A percentile compares a stretch with the other conserved stretches of the same genome.
Conservation (phyloP, 2,329 filamentous ascomycete species). For the Tothia fuscella region DNA sequence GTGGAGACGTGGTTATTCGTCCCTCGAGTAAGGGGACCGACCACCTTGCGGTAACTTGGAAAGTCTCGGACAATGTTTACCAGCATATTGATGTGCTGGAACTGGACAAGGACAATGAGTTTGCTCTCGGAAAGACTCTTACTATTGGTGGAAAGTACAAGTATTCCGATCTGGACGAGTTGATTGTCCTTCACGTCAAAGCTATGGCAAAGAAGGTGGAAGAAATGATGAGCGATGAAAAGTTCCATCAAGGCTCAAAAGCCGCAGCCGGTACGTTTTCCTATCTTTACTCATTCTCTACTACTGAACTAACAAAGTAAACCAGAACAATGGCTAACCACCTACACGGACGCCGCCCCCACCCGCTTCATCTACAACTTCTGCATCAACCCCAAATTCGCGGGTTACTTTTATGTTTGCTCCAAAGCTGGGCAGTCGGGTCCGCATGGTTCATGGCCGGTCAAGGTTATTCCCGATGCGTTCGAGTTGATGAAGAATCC, state of each 20-base stretch:
- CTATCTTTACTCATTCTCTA: conserved; percentile 8
- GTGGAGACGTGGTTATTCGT: conserved; percentile 86
- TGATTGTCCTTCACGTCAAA: conserved; percentile 95
- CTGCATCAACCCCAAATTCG: conserved; percentile 83
- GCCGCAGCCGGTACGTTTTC: conserved; percentile 65
- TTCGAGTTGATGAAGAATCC: conserved; percentile 81
- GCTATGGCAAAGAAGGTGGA: conserved; percentile 97
- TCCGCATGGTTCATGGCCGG: conserved; percentile 63
- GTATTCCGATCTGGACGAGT: conserved; percentile 90
- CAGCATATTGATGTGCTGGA: conserved; percentile 97
- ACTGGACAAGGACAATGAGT: conserved; percentile 93
- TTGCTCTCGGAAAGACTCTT: conserved; percentile 76
- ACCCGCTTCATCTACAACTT: conserved; percentile 90
- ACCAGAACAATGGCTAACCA: conserved; percentile 85
- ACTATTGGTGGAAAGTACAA: conserved; percentile 80
- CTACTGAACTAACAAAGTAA: neutral
- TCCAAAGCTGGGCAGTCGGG: conserved; percentile 82
- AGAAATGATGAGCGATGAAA: conserved; percentile 89
- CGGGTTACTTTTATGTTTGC: conserved; percentile 90
- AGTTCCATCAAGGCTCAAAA: conserved; percentile 74
- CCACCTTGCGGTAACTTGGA: conserved; percentile 94
- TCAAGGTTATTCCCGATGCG: conserved; percentile 84
- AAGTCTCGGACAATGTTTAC: conserved; percentile 90
- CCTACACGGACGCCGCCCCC: conserved; percentile 92
- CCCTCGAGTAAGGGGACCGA: conserved; percentile 92